Evolutionary conservation across 164 flowering plant species (phyloP).

Genomic region (Berberis vulgaris): DNA sequence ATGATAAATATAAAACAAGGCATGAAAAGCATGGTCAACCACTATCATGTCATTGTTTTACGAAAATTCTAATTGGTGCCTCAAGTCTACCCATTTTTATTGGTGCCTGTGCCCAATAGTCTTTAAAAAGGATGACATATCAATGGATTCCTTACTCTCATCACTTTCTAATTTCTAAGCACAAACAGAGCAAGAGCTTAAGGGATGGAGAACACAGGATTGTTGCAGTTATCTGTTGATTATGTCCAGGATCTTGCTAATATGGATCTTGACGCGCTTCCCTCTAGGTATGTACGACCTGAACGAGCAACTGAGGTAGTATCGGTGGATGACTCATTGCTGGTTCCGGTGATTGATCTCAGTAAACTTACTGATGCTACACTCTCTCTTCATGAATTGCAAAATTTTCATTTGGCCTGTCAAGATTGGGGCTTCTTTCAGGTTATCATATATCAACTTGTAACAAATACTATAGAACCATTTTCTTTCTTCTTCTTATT

Average conservation of each 20-base stretch:
- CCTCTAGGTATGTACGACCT: conserved; percentile 24
- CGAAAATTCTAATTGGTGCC: too few species aligned
- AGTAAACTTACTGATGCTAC: conserved; percentile 6
- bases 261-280: conserved; percentile 18
- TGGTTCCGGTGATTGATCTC: conserved; percentile 35
- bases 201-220: too few species aligned
- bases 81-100: too few species aligned
- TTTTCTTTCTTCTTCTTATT: too few species aligned
- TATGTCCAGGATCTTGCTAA: conserved; percentile 25
- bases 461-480: background rate
- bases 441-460: conserved; percentile 13
- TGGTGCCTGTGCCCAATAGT: too few species aligned
- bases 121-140: too few species aligned
- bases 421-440: conserved; percentile 52
- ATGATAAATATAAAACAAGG: too few species aligned
- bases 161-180: too few species aligned
- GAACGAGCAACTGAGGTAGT: conserved; percentile 15
- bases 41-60: too few species aligned
- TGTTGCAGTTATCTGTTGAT: conserved; percentile 30
- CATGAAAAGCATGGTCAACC: too few species aligned
- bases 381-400: conserved; percentile 16
- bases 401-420: conserved; percentile 34
- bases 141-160: too few species aligned
- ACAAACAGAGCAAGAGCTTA: too few species aligned
- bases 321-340: conserved; percentile 11